These are phyloP conservation scores for Sarocladiaceae sp. DNA, from an alignment of 2,329 filamentous ascomycete species.

Conservation along the genomic window DNA sequence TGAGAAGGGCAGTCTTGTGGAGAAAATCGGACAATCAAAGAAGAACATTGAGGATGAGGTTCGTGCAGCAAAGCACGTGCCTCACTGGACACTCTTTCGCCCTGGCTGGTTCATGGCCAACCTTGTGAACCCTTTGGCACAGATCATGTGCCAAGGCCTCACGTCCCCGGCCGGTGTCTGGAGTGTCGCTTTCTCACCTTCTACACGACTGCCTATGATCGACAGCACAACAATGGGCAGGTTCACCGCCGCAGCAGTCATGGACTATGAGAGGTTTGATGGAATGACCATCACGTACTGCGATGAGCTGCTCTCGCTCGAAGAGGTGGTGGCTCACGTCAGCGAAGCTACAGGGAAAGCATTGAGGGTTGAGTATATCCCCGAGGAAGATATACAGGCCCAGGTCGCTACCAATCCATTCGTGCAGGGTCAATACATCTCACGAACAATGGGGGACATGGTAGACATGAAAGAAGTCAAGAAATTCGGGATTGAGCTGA, in stretches of 20 bases:
- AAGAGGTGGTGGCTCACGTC: slow-evolving; percentile 30
- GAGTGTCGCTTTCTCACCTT: slow-evolving; percentile 24
- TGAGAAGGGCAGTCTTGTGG: slow-evolving; percentile 21
- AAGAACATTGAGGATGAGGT: slow-evolving; percentile 33
- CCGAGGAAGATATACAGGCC: slow-evolving; percentile 32
- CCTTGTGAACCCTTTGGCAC: slow-evolving; percentile 34
- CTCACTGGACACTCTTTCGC: slow-evolving; percentile 41
- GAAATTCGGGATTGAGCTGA: slow-evolving; percentile 32
- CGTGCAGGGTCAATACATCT: slow-evolving; percentile 19
- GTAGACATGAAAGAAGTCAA: slow-evolving; percentile 28
- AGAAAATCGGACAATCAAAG: slow-evolving; percentile 31
- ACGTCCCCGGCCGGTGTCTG: slow-evolving; percentile 28
- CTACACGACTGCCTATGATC: slow-evolving; percentile 32
- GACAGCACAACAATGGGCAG: slow-evolving; percentile 41
- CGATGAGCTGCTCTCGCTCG: slow-evolving; percentile 31
- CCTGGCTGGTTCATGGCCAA: slow-evolving; percentile 48
- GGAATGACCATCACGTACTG: slow-evolving; percentile 32
- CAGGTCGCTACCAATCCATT: slow-evolving; percentile 30
- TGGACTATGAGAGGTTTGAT: slow-evolving; percentile 33
- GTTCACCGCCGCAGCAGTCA: slow-evolving; percentile 36
- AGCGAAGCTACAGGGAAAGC: slow-evolving; percentile 25
- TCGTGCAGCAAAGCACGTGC: slow-evolving; percentile 25
- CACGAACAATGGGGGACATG: slow-evolving; percentile 25
- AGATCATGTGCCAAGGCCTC: slow-evolving; percentile 31
- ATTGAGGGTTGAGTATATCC: slow-evolving; percentile 30